Conservation (phyloP, 1,284 basidiomycete species). For the Malassezia yamatoensis region DNA sequence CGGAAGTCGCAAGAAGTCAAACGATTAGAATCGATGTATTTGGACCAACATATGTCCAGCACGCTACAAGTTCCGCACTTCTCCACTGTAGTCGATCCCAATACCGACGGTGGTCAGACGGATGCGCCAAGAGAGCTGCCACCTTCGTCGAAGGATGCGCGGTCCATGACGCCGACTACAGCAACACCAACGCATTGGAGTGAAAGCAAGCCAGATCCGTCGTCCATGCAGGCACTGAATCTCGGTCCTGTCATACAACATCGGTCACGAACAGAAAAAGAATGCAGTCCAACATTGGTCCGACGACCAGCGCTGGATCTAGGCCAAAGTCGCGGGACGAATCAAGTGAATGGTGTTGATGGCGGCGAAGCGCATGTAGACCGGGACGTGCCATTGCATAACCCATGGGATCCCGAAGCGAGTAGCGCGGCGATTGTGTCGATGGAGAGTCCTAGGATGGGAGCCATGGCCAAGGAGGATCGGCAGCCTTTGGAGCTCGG, state of each 20-base stretch:
- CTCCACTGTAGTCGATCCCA: constrained; percentile 89
- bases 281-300: not conserved
- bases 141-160: constrained; percentile 48
- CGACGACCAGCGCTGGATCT: not conserved
- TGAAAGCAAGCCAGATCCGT: too few relatives aligned
- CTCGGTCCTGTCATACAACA: too few relatives aligned
- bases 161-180: constrained; percentile 28
- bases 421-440: constrained; percentile 43
- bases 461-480: constrained; percentile 68
- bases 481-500: constrained; percentile 30
- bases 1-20: constrained; percentile 80
- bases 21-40: constrained; percentile 70
- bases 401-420: constrained; percentile 1
- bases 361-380: not conserved
- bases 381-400: constrained; percentile 17
- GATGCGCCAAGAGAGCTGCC: constrained; percentile 6
- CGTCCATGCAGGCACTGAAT: too few relatives aligned
- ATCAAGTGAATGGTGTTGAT: not conserved
- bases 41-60: constrained; percentile 87
- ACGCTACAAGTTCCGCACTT: constrained; percentile 82
- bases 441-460: constrained; percentile 60
- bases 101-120: constrained; percentile 54
- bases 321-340: not conserved
- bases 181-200: too few relatives aligned
- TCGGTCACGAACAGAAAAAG: not conserved